A percentile compares a stretch with the other conserved stretches of the same genome.
Evolutionary conservation across 345 rosid genomes (phyloP).

Genomic region (Linum tenue): DNA sequence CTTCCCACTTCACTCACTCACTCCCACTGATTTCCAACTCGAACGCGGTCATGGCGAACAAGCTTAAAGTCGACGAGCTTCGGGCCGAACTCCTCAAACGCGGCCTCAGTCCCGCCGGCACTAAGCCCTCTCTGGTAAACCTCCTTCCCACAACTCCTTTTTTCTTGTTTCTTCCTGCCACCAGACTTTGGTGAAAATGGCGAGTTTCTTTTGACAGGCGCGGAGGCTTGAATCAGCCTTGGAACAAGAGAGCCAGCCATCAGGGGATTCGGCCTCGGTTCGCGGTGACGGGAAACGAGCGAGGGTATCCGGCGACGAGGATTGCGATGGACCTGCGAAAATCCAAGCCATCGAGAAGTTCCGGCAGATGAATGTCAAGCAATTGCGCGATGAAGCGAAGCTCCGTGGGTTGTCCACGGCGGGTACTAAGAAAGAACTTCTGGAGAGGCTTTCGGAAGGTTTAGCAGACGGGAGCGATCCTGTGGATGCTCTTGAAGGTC

Average conservation of each 20-base stretch:
- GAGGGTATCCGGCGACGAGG: conserved; percentile 27
- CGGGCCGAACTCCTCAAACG: conserved; percentile 57
- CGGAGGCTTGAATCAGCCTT: conserved; percentile 53
- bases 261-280: conserved; percentile 9
- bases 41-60: conserved; percentile 33
- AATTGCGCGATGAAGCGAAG: conserved; percentile 61
- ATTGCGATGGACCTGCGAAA: conserved; percentile 28
- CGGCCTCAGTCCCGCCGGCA: conserved; percentile 56
- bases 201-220: conserved; percentile 25
- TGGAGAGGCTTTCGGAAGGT: conserved; percentile 48
- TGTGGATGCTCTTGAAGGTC: conserved; percentile 20
- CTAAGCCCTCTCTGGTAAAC: conserved; percentile 47
- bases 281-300: conserved; percentile 32
- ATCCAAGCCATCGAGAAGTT: conserved; percentile 37
- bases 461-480: conserved; percentile 11
- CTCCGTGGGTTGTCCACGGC: conserved; percentile 38
- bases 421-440: conserved; percentile 62
- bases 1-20: not conserved
- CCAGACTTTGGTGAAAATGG: not conserved
- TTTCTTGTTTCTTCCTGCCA: not conserved
- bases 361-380: conserved; percentile 51
- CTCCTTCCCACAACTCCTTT: not conserved
- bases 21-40: not conserved
- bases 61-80: conserved; percentile 59
- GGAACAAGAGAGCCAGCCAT: conserved; percentile 27